Evolutionary conservation across 2,329 filamentous ascomycete species (phyloP), one percentile per base, ranked within the genome.

Genomic region (Colletotrichum sp.): DNA sequence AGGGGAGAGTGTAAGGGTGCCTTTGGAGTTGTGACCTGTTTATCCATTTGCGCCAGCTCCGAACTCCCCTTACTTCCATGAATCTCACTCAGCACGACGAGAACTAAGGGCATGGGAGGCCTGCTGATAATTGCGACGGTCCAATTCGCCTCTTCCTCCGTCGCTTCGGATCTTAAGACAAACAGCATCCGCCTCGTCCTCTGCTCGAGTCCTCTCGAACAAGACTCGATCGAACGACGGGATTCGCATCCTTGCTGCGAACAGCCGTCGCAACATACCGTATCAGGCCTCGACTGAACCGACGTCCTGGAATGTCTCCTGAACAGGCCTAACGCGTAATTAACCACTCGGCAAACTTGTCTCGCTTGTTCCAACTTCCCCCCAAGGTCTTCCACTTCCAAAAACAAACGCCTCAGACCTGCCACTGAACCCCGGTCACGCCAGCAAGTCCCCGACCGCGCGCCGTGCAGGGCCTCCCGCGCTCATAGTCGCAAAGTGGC

Each of bases 381-480:
- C 55, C 55, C 70, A 21, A 24, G n/a, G 57, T 34, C 39, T 65
- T 16, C 49, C 52, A 59, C 64, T 7, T 62, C 34, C 70, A 39
- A 76, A 76, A 65, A 52, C 73, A 73, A 52, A 52, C 64, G 59
- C 59, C 57, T 76, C 44, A 28, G 59, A 28, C 59, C 34, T 64
- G 62, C 60, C 28, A 75, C 39, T 65, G 32, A 26, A 66, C 65
- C 71, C 75, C 36, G 59, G 71, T 77, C 75, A 39, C 66, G 60
- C 72, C 66, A 71, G 75, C 72, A 69, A 74, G 71, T 77, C 71
- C 66, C 75, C 59, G 44, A 71, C 34, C 39, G 75, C 60, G 75
- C 75, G 65, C 75, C 75, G 75, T 77, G 75, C 75, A 77, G 71
- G 74, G 66, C 72, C 36, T 75, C 64, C 63, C 63, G 59, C 55